Percentiles rank a stretch among this genome's conserved stretches.
Conservation (phyloP, 202 grass and related monocot genomes). For the Thinopyrum obtusiflorum region DNA sequence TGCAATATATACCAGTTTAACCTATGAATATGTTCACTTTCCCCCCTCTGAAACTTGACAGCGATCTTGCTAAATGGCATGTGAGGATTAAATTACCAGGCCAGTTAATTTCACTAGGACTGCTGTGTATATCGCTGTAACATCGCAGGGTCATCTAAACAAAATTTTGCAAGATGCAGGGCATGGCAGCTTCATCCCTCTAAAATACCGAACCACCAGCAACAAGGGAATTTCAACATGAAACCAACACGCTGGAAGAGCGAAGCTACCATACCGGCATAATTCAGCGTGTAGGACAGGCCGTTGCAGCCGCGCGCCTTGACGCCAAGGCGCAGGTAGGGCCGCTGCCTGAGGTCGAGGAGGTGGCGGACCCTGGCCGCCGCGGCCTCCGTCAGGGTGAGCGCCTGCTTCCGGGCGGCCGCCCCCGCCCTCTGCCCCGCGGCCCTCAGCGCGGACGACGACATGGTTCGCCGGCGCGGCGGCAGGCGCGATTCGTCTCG, state of each 20-base stretch:
- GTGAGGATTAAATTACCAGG: background rate
- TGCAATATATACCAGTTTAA: background rate
- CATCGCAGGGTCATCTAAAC: background rate
- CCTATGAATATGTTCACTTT: background rate
- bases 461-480: slow-evolving; percentile 18
- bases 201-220: background rate
- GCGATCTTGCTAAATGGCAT: background rate
- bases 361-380: slow-evolving; percentile 65
- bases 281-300: slow-evolving; percentile 89
- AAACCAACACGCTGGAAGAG: background rate
- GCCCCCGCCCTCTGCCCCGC: slow-evolving; percentile 37
- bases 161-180: background rate
- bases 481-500: background rate
- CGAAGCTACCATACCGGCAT: slow-evolving; percentile 40
- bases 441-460: slow-evolving; percentile 56
- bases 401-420: slow-evolving; percentile 56
- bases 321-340: slow-evolving; percentile 68
- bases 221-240: background rate
- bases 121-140: background rate
- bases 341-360: slow-evolving; percentile 60
- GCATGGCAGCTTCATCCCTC: background rate
- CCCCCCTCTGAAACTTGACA: background rate
- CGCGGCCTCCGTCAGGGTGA: slow-evolving; percentile 59
- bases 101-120: background rate
- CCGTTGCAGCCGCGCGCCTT: slow-evolving; percentile 87